A percentile compares a stretch with the other conserved stretches of the same genome.
Conservation (phyloP, 164 flowering plant species). For the Echeveria elegans region DNA sequence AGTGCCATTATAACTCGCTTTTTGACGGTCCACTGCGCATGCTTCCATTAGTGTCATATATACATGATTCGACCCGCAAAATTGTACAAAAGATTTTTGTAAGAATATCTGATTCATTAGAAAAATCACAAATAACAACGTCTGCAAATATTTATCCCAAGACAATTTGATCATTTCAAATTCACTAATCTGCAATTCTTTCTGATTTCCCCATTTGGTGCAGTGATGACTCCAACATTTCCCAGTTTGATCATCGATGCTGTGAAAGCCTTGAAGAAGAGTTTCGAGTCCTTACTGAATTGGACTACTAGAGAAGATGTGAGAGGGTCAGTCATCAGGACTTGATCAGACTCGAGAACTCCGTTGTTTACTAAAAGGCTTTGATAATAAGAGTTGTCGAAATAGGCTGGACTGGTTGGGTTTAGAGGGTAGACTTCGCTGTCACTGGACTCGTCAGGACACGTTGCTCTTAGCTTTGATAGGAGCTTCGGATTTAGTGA, state of each 20-base stretch:
- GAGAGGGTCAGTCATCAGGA: conserved; percentile 30
- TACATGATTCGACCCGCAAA: neutral
- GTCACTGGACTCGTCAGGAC: conserved; percentile 37
- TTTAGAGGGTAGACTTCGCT: conserved; percentile 43
- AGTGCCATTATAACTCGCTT: neutral
- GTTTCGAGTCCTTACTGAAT: conserved; percentile 31
- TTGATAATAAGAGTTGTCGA: conserved; percentile 41
- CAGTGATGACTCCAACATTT: conserved; percentile 41
- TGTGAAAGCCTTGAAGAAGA: conserved; percentile 36
- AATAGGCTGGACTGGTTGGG: conserved; percentile 19
- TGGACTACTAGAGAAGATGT: conserved; percentile 35
- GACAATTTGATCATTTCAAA: conserved; percentile 9
- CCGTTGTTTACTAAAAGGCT: conserved; percentile 42
- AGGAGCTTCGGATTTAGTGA: conserved; percentile 30
- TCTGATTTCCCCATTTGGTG: conserved; percentile 41
- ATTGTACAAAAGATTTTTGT: neutral
- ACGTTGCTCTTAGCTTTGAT: conserved; percentile 20
- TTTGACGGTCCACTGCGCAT: neutral
- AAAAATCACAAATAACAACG: neutral
- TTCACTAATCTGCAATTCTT: conserved; percentile 41
- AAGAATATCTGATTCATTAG: neutral
- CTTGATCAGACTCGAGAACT: conserved; percentile 56
- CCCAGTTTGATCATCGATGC: conserved; percentile 49
- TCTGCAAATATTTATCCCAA: neutral
- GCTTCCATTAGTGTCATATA: neutral